Conservation (phyloP, 164 flowering plant species). For the Vitis rupestris region DNA sequence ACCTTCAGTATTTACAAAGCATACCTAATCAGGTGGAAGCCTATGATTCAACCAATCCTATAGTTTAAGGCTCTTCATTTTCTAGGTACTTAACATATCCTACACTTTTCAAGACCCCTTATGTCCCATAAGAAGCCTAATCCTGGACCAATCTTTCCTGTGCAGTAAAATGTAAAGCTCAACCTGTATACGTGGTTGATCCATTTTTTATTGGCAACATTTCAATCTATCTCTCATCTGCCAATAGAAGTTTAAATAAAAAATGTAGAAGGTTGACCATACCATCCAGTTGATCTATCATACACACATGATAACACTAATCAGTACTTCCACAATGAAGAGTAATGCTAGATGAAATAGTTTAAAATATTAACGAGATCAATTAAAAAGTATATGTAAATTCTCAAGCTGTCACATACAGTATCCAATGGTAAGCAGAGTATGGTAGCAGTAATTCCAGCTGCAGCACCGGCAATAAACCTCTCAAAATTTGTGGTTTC, state of each 20-base stretch:
- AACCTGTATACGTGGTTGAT: no score
- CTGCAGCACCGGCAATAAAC: conserved; percentile 93
- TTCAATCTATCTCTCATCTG: no score
- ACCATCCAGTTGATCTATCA: no score
- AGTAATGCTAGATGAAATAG: no score
- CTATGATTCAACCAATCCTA: no score
- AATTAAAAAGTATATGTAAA: background rate
- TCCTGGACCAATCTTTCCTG: background rate
- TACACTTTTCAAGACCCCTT: background rate
- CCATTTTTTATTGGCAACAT: no score
- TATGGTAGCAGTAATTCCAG: conserved; percentile 83
- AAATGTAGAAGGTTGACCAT: no score
- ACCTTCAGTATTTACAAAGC: background rate
- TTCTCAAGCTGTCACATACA: conserved; percentile 37
- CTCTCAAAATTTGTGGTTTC: conserved; percentile 81
- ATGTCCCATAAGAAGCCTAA: background rate
- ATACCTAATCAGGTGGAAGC: no score
- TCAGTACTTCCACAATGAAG: background rate
- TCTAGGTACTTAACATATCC: background rate
- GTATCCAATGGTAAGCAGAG: conserved; percentile 93
- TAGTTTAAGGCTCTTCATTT: background rate
- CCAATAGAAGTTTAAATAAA: no score
- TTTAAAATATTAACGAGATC: no score
- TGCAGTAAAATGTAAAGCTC: background rate
- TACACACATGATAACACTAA: no score